These are phyloP conservation scores for Tanozyma kutaoensis DNA, from an alignment of 805 yeast genomes.

Conservation along the genomic window DNA sequence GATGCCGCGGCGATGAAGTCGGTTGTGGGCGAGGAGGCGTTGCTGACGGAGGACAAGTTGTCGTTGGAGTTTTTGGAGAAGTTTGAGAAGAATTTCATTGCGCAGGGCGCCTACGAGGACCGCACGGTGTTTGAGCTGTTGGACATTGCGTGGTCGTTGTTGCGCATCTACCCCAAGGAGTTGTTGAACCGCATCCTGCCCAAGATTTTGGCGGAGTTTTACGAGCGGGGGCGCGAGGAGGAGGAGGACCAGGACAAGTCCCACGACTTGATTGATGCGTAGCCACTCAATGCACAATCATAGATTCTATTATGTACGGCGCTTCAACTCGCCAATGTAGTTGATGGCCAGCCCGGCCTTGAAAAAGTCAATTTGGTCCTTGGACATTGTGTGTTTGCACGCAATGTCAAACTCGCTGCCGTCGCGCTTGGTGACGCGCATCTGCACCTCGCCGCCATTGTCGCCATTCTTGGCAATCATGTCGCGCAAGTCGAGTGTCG, in stretches of 20 bases:
- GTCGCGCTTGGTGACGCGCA: conserved; percentile 60
- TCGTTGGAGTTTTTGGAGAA: conserved; percentile 96
- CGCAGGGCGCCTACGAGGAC: conserved; percentile 95
- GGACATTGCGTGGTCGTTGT: conserved; percentile 95
- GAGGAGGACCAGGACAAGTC: conserved; percentile 28
- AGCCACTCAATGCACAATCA: background rate
- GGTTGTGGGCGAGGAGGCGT: conserved; percentile 99
- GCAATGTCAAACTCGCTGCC: conserved; percentile 59
- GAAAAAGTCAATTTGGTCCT: conserved; percentile 91
- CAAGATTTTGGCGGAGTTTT: conserved; percentile 89
- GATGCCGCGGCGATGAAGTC: conserved; percentile 99
- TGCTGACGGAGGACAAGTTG: conserved; percentile 93
- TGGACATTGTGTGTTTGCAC: conserved; percentile 92
- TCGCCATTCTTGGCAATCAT: conserved; percentile 73
- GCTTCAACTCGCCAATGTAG: conserved; percentile 54
- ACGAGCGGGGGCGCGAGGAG: conserved; percentile 73
- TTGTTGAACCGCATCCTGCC: conserved; percentile 97
- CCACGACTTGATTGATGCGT: conserved; percentile 30
- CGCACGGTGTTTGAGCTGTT: conserved; percentile 90
- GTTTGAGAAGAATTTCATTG: conserved; percentile 88
- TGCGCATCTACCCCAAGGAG: conserved; percentile 98
- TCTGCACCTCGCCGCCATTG: conserved; percentile 69
- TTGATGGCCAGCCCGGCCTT: conserved; percentile 97
- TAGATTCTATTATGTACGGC: too few species aligned
- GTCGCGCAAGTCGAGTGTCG: conserved; percentile 62